Conservation (phyloP, 2,329 filamentous ascomycete genomes). For the Lasiodiplodia sp. region DNA sequence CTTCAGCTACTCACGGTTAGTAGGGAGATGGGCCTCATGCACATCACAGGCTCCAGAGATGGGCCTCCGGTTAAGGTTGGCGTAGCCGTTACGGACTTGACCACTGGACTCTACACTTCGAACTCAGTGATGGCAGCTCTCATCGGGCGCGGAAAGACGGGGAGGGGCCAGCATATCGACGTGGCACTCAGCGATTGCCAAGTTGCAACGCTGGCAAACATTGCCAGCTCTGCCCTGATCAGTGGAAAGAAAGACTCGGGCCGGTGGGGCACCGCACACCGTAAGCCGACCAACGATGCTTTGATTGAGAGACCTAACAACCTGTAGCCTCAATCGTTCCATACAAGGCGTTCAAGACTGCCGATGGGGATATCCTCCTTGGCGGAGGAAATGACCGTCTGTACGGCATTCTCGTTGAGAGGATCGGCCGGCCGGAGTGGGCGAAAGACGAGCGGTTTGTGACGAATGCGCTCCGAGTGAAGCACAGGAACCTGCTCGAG, state of each 20-base stretch:
- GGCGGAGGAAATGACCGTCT: constrained; percentile 70
- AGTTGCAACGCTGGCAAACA: constrained; percentile 91
- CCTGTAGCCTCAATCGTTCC: constrained; percentile 90
- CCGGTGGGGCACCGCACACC: constrained; percentile 95
- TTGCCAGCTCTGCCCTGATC: constrained; percentile 89
- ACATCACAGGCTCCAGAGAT: constrained; percentile 89
- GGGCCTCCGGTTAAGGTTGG: constrained; percentile 96
- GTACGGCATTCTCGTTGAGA: constrained; percentile 66
- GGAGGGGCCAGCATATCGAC: constrained; percentile 90
- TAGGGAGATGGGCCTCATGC: constrained; percentile 93
- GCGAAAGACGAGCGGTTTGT: constrained; percentile 62
- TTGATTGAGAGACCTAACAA: constrained; percentile 31
- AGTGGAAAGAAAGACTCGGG: constrained; percentile 87
- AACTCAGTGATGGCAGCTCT: constrained; percentile 96
- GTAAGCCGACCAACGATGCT: constrained; percentile 55
- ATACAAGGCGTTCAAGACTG: constrained; percentile 80
- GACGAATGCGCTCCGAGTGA: constrained; percentile 66
- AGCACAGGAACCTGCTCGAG: constrained; percentile 80
- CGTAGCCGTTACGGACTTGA: constrained; percentile 94
- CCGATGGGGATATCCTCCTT: constrained; percentile 68
- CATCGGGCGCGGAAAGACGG: constrained; percentile 75
- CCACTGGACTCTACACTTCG: constrained; percentile 91
- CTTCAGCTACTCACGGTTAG: constrained; percentile 32
- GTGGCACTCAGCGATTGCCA: constrained; percentile 92
- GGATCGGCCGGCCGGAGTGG: constrained; percentile 66